These are phyloP conservation scores for Ophiostoma perfectum DNA, from an alignment of 2,329 filamentous ascomycete genomes.

Conservation along the genomic window DNA sequence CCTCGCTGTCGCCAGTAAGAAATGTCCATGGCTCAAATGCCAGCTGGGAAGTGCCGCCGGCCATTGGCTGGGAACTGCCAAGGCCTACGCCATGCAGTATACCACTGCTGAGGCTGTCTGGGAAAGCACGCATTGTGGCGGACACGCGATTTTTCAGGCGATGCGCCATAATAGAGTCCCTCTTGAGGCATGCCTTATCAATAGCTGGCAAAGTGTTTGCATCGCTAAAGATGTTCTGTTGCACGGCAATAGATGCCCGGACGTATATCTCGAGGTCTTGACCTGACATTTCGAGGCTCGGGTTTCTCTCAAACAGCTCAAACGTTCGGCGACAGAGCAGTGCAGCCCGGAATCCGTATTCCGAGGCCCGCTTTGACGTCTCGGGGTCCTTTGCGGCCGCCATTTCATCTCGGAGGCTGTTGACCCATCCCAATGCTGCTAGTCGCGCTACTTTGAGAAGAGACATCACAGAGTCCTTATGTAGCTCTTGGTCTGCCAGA, in stretches of 20 bases:
- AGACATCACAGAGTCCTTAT: slow-evolving; percentile 23
- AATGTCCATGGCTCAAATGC: slow-evolving; percentile 8
- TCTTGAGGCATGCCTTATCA: not conserved
- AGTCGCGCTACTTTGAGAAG: slow-evolving; percentile 41
- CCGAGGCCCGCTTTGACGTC: slow-evolving; percentile 36
- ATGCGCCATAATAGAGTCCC: slow-evolving; percentile 13
- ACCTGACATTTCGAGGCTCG: not conserved
- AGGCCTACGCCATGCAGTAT: not conserved
- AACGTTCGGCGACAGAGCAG: slow-evolving; percentile 48
- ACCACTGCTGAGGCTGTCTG: not conserved
- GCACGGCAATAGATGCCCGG: slow-evolving; percentile 18
- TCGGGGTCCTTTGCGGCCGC: slow-evolving; percentile 36
- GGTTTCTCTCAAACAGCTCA: slow-evolving; percentile 16
- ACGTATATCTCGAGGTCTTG: slow-evolving; percentile 14
- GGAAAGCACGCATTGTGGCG: not conserved
- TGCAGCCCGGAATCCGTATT: slow-evolving; percentile 50
- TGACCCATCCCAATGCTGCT: slow-evolving; percentile 47
- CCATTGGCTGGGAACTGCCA: not conserved
- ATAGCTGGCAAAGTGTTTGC: not conserved
- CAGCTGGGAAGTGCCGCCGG: not conserved
- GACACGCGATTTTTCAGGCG: not conserved
- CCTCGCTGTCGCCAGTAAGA: not conserved
- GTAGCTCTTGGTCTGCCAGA: slow-evolving; percentile 24
- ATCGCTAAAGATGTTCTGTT: slow-evolving; percentile 21
- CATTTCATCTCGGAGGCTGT: slow-evolving; percentile 42